These are phyloP conservation scores for Sphaerostilbella broomeana DNA, from an alignment of 2,329 filamentous ascomycete species.

Conservation along the genomic window DNA sequence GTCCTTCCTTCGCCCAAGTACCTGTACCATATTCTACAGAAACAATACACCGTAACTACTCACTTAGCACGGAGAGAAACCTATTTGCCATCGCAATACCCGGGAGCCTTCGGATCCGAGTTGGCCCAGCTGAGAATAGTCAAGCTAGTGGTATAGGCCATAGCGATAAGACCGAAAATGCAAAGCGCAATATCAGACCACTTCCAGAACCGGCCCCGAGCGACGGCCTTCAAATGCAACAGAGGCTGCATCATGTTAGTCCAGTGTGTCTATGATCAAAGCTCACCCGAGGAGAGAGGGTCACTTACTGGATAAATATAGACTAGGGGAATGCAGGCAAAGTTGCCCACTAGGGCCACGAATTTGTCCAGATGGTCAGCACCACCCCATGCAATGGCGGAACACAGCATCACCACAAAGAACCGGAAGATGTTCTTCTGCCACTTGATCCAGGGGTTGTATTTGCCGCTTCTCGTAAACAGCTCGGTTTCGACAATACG, in stretches of 20 bases:
- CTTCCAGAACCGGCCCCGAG: constrained; percentile 60
- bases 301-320: constrained; percentile 91
- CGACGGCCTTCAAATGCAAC: constrained; percentile 78
- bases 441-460: constrained; percentile 99
- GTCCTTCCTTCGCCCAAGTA: background rate
- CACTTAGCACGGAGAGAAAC: too few species aligned
- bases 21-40: too few species aligned
- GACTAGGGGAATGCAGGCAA: constrained; percentile 93
- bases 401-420: constrained; percentile 80
- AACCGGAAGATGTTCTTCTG: constrained; percentile 98
- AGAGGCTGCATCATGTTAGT: constrained; percentile 59
- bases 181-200: constrained; percentile 68
- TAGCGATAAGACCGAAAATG: constrained; percentile 76
- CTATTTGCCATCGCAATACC: constrained; percentile 49
- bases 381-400: constrained; percentile 82
- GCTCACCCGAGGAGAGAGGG: background rate
- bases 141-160: constrained; percentile 84
- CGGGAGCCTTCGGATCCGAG: constrained; percentile 42
- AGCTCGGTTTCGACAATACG: constrained; percentile 92
- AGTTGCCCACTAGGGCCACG: constrained; percentile 90
- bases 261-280: background rate
- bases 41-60: constrained; percentile 10
- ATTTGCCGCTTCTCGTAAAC: constrained; percentile 91
- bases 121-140: constrained; percentile 82
- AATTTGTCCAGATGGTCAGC: constrained; percentile 96